Evolutionary conservation across 2,329 filamentous ascomycete genomes (phyloP), one percentile per base, ranked within the genome.

Genomic region (Sporothrix variecibatus): DNA sequence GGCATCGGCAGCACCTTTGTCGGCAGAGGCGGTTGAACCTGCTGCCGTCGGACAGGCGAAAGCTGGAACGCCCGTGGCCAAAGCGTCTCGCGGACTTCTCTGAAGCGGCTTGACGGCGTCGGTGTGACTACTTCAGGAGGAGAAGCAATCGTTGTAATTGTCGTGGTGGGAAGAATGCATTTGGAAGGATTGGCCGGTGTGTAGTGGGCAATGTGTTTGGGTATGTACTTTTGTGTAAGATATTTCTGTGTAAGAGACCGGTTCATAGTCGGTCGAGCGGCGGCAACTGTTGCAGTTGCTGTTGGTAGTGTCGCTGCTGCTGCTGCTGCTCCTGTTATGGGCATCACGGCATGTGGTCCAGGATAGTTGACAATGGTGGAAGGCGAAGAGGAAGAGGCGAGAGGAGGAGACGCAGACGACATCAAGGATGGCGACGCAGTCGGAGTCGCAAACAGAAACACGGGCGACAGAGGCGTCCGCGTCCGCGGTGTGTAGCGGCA

Each of bases 261-360:
- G 15, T 5, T 17, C 7, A 20, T 34, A 26, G 11, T 65, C 34
- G n/a, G 8, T 65, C 38, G 60, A 38, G 28, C 23, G 23, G 46
- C 43, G 15, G 38, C 2, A 5, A 34, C 34, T 34, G 34, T 5
- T 7, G 40, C 12, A 12, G 31, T 56, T 34, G 56, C n/a, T 49
- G 56, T 8, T 6, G 51, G n/a, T 15, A 23, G 1, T 3, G 31
- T 7, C 1, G 56, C 7, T 2, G 49, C 0, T 9, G 64, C 12
- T 34, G 38, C 28, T 31, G 58, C 49, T 64, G 72, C 53, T 34
- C 23, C 72, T 12, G 72, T 20, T 26, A 73, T 75, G 74, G 76
- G 74, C 76, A 72, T 76, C 76, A 75, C 74, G 74, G 73, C 43
- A 51, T 38, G 73, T n/a, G 71, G 71, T 70, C 69, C 73, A 72